Conservation (phyloP, 331 rosid genomes). For the Malus hybrid region DNA sequence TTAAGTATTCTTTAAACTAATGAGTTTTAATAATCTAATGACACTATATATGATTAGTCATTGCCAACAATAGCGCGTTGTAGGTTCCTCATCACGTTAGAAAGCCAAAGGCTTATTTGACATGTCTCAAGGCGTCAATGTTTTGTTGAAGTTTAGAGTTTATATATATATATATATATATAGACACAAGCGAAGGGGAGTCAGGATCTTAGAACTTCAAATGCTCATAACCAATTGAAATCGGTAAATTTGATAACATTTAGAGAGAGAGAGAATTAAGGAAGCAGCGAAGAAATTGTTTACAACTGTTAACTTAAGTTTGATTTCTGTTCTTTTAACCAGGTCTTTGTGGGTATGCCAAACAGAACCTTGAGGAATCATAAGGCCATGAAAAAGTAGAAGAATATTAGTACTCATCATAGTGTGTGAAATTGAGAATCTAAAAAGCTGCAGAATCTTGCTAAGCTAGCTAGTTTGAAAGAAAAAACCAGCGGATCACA, state of each 20-base stretch:
- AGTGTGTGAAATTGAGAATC: not conserved
- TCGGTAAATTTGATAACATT: too few relatives aligned
- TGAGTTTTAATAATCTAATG: not conserved
- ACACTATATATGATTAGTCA: not conserved
- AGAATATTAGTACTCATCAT: not conserved
- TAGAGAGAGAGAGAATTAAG: not conserved
- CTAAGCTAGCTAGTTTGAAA: too few relatives aligned
- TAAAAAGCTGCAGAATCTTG: too few relatives aligned
- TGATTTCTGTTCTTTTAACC: not conserved
- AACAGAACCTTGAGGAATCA: conserved; percentile 5
- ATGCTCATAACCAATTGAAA: too few relatives aligned
- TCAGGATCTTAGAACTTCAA: too few relatives aligned
- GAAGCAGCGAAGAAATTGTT: conserved; percentile 1
- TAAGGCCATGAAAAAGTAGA: not conserved
- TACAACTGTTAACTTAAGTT: not conserved
- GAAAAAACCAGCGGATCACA: too few relatives aligned
- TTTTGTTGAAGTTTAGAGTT: too few relatives aligned
- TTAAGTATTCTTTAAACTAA: not conserved
- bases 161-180: too few relatives aligned
- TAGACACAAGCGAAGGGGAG: too few relatives aligned
- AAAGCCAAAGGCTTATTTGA: not conserved
- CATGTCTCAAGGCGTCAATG: not conserved
- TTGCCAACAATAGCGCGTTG: not conserved
- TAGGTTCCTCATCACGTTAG: not conserved
- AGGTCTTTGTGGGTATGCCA: not conserved